Percentiles rank a stretch among this genome's conserved stretches.
phyloP scores from a whole-genome alignment of 208 protist genomes.

The Plasmodiophora brassicae region DNA sequence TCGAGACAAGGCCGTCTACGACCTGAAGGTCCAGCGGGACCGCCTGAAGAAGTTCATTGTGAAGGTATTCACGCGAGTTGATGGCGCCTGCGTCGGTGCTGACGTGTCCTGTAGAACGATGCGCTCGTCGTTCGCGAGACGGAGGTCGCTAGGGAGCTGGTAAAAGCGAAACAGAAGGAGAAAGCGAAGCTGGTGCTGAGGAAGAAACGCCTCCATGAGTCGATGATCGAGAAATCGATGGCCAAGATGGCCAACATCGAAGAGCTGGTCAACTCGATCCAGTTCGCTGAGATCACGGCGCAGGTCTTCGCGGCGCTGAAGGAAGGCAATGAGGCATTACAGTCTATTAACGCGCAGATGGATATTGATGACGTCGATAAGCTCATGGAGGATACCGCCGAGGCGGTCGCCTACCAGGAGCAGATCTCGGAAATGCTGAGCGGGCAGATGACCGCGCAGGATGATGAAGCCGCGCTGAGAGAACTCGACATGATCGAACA shows the following conservation, averaged over 20 bases:
- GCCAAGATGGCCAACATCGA: slow-evolving; percentile 3
- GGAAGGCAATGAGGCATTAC: neutral
- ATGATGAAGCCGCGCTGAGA: neutral
- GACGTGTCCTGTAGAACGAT: too few relatives aligned
- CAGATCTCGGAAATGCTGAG: slow-evolving; percentile 9
- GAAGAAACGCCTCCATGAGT: neutral
- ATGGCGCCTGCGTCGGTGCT: too few relatives aligned
- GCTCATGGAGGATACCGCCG: neutral
- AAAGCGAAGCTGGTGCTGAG: neutral
- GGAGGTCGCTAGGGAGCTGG: neutral
- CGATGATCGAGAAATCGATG: neutral
- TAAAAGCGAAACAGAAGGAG: neutral
- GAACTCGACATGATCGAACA: neutral
- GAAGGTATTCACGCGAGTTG: too few relatives aligned
- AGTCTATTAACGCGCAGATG: neutral
- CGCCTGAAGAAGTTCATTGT: slow-evolving; percentile 22
- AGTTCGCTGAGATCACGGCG: slow-evolving; percentile 12
- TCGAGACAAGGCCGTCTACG: neutral
- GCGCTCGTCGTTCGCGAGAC: neutral
- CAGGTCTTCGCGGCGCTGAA: slow-evolving; percentile 9
- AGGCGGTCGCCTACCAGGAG: neutral
- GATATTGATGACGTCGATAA: slow-evolving; percentile 4
- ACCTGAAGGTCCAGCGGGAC: neutral
- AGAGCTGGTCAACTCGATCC: slow-evolving; percentile 19
- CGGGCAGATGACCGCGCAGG: neutral